Base-by-base conservation (phyloP, 2,329 filamentous ascomycete species). In the Zymoseptoria ardabiliae region DNA sequence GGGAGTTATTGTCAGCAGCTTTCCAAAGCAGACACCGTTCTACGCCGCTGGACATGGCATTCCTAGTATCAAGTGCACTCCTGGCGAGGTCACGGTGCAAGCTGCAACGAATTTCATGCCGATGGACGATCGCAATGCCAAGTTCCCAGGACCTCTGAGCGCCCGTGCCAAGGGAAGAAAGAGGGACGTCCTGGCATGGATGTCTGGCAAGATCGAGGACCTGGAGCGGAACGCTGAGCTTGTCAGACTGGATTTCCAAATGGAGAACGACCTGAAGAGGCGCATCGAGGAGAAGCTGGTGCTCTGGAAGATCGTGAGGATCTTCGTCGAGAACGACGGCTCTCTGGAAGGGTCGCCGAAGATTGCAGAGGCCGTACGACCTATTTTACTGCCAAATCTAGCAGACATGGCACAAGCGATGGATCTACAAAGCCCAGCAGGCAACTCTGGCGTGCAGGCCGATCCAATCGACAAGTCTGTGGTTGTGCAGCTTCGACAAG, bases 81-180 rank as follows among this genome's bases (percentile, higher is more conserved):
- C 90, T 19, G 94, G 94, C 2, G 89, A 93, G 66, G 84, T 97
- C 22, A 90, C 86, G 67, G 78, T 93, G n/a, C 82, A 85, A 62
- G 88, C 83, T 66, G 81, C 90, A 62, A 94, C 88, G 71, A 85
- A 91, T 50, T 79, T 90, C 28, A 77, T 90, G 51, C 85, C 89
- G 4, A 77, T 91, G 8, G 79, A 84, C 22, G 90, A 94, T 35
- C 82, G 86, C 2, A 77, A 94, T 54, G 82, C 85, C 19, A 91
- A 87, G 66, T 97, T 97, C 69, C 94, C 94, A 0, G 94, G 94
- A 0, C 94, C 95, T 2, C 77, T 99, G 25, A 91, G 88, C 73
- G 83, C 86, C 49, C 97, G 97, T 71, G 85, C 87, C 1, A 97
- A 96, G 80, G 86, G 88, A 1, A 97, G 96, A 80, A 99, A 99